Conservation (phyloP, 805 yeast species). For the Clavispora fructus region DNA sequence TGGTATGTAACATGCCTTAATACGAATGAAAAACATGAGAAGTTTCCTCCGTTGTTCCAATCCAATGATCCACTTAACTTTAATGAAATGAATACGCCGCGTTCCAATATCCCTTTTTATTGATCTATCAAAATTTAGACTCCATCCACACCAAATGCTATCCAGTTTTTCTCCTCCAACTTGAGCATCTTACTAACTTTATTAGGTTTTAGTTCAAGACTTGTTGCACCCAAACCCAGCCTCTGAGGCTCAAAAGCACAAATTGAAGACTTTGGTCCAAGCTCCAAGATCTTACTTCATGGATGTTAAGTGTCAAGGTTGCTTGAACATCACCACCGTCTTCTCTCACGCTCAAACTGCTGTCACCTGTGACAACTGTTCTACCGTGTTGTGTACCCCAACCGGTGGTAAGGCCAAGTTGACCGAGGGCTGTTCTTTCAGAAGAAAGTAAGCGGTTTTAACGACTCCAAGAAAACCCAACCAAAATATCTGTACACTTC, state of each 20-base stretch:
- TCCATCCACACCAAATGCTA: not conserved
- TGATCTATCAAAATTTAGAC: not conserved
- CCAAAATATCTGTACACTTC: slow-evolving; percentile 1
- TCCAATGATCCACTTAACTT: not conserved
- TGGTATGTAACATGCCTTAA: slow-evolving; percentile 13
- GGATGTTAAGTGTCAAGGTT: slow-evolving; percentile 40
- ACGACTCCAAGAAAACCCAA: not conserved
- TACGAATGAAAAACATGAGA: not conserved
- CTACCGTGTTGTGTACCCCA: slow-evolving; percentile 37
- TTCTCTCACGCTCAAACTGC: slow-evolving; percentile 41
- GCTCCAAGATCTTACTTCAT: slow-evolving; percentile 38
- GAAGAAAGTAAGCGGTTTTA: slow-evolving; percentile 27
- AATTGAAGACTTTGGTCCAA: slow-evolving; percentile 37
- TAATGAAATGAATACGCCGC: not conserved
- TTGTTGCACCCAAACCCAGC: slow-evolving; percentile 38
- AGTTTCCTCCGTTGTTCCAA: not conserved
- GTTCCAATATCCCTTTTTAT: not conserved
- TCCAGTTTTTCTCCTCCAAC: not conserved
- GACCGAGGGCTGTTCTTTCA: slow-evolving; percentile 39
- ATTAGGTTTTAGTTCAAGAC: slow-evolving; percentile 39
- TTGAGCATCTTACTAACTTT: slow-evolving; percentile 9
- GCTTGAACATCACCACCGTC: slow-evolving; percentile 37
- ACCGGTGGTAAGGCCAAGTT: slow-evolving; percentile 41
- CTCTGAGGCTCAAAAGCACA: slow-evolving; percentile 34
- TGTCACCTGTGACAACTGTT: slow-evolving; percentile 37